Percentiles rank a stretch among this genome's conserved stretches.
These are phyloP conservation scores for Claviceps fusiformis DNA, from an alignment of 2,329 filamentous ascomycete genomes.

Conservation along the genomic window DNA sequence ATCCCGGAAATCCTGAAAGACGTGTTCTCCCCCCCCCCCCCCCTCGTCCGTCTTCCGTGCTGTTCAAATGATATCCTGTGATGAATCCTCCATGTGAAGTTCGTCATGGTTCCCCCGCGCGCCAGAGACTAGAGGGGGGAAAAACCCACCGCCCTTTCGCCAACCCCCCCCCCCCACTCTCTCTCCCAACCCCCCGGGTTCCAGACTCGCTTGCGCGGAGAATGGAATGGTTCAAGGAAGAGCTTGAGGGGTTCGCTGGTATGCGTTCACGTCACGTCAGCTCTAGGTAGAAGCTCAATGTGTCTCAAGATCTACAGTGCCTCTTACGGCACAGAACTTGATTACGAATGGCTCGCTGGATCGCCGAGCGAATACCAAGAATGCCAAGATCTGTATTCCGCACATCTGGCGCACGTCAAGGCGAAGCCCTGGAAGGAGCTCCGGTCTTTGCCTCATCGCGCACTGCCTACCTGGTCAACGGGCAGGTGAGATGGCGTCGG, in stretches of 20 bases:
- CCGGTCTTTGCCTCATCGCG: slow-evolving; percentile 4
- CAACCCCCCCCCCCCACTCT: too few relatives aligned
- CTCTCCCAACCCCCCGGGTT: neutral
- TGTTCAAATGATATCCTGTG: neutral
- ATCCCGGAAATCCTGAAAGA: neutral
- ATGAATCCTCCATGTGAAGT: neutral
- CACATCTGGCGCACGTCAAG: too few relatives aligned
- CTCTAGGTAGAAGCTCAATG: neutral
- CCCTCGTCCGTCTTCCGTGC: too few relatives aligned
- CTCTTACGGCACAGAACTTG: neutral
- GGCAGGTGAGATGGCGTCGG: neutral
- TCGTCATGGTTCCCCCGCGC: neutral
- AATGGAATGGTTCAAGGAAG: neutral
- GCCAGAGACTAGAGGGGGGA: neutral
- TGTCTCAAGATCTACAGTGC: neutral
- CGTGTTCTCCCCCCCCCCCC: too few relatives aligned
- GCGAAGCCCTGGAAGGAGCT: too few relatives aligned
- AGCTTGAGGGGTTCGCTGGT: neutral
- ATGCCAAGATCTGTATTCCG: neutral
- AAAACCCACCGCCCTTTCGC: too few relatives aligned
- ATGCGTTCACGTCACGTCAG: neutral
- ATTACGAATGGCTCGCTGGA: neutral
- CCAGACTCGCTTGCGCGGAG: neutral
- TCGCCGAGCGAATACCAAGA: neutral
- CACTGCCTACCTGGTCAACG: neutral